Evolutionary conservation across 2,329 filamentous ascomycete genomes (phyloP), one percentile per base, ranked within the genome.

Genomic region (Apiospora marii): DNA sequence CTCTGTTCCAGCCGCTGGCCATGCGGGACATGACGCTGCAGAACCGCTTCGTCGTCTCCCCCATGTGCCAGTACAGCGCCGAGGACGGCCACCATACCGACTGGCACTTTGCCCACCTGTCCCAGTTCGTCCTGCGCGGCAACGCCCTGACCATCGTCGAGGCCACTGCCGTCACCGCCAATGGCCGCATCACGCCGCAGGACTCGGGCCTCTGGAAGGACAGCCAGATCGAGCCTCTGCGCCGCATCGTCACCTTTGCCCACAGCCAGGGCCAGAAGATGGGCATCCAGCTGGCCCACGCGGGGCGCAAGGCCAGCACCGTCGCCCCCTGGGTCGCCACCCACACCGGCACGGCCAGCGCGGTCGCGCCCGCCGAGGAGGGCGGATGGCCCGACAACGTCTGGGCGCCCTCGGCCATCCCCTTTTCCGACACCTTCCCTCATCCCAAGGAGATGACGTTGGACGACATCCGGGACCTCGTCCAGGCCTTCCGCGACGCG

Each of bases 71-170:
- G 94, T 90, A 90, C 82, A 88, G 85, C 43, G 86, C 88, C 74
- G 79, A 86, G 58, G 82, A 89, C 74, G 88, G 95, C 51, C 92
- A 96, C 82, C 85, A 92, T 75, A 95, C 93, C 1, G 88, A 93
- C 80, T 98, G 91, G 89, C 94, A 97, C 81, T 85, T 96, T 68
- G 91, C 94, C n/a, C 95, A 97, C 79, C 87, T 96, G 37, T 93
- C 94, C 72, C 92, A 94, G 74, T 95, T 95, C 76, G 88, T 94
- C 27, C 87, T 92, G 73, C 90, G 92, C 71, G 95, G 95, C 22
- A 92, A 93, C 0, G 93, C 90, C 1, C 85, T 97, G 24, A 85
- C 92, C 68, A 89, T 95, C 73, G 86, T 95, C 72, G 95, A 98
- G 84, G 94, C 95, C 41, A 95, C 93, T 0, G 86, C 91, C 46